Evolutionary conservation across 2,329 filamentous ascomycete genomes (phyloP), one percentile per base, ranked within the genome.

Genomic region (Nothopassalora personata): DNA sequence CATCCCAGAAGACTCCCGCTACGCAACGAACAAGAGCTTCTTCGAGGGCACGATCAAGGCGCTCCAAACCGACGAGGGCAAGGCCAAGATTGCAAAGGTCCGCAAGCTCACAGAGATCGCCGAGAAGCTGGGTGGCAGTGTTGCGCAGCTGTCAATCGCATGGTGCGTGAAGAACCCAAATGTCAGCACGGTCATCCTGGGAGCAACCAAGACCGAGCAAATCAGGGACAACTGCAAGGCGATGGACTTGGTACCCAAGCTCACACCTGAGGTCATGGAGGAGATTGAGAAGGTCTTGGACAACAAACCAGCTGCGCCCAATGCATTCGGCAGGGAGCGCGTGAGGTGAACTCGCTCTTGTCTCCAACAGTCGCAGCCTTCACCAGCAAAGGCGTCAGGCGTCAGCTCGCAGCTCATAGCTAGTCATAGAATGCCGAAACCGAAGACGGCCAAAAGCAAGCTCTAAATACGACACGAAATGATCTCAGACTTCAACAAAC

Each of bases 1-100:
- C 56, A 82, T 86, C 56, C 82, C 83, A 15, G 79, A 83, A 66
- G 83, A 80, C 67, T 85, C 82, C 43, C 82, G 84, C 36, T 85
- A 85, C 66, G 81, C 81, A 56, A 81, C 76, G 64, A 83, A 84
- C 73, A 78, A 80, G 60, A 79, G 79, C 54, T 80, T 81, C 66
- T 86, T 86, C 72, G 80, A 81, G 64, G 76, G 79, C 66, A 82
- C 79, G 18, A 79, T 85, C 60, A 79, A 79, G 66, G 73, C 73
- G 53, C 77, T 83, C 56, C 75, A 80, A 70, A 75, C 68, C 34
- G 76, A 77, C 8, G 79, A 80, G 62, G 79, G 79, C 54, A 74
- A 80, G 68, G 75, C 76, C 36, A 81, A 82, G 72, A 80, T 83
- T 60, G 79, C 82, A 63, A 82, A 83, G 73, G 85, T 85, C 70